A percentile compares a stretch with the other conserved stretches of the same genome.
phyloP scores from a whole-genome alignment of 2,329 filamentous ascomycete species.

The Furcasterigmium furcatum region DNA sequence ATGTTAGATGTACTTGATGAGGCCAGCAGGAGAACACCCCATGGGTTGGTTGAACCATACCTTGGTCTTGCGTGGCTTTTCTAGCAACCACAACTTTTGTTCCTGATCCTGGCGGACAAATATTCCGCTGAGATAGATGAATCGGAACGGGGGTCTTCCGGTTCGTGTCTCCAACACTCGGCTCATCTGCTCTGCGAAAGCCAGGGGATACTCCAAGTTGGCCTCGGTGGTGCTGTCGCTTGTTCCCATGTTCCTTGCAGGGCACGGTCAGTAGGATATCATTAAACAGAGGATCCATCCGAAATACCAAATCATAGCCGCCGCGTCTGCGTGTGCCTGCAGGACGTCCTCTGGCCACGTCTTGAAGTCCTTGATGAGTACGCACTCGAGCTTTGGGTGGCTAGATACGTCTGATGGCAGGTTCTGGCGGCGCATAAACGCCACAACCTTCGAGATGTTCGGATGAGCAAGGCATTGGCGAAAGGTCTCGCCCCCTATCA shows the following conservation, averaged over 20 bases:
- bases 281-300: too few relatives aligned
- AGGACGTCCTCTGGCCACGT: constrained; percentile 19
- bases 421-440: constrained; percentile 22
- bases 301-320: constrained; percentile 22
- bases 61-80: constrained; percentile 19
- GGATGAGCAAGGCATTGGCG: constrained; percentile 26
- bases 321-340: constrained; percentile 18
- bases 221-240: constrained; percentile 13
- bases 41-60: constrained; percentile 6
- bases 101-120: constrained; percentile 28
- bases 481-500: constrained; percentile 26
- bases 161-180: constrained; percentile 9
- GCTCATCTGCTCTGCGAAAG: constrained; percentile 16
- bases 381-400: constrained; percentile 16
- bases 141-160: constrained; percentile 18
- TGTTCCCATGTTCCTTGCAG: constrained; percentile 17
- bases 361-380: constrained; percentile 18
- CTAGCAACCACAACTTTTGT: constrained; percentile 19
- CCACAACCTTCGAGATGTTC: constrained; percentile 21
- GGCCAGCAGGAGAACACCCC: too few relatives aligned
- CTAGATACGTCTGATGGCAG: constrained; percentile 11
- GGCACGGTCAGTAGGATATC: neutral
- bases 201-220: constrained; percentile 18
- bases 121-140: constrained; percentile 27
- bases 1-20: neutral